phyloP scores from a whole-genome alignment of 129 eudicot species.

The Arctium minus region DNA sequence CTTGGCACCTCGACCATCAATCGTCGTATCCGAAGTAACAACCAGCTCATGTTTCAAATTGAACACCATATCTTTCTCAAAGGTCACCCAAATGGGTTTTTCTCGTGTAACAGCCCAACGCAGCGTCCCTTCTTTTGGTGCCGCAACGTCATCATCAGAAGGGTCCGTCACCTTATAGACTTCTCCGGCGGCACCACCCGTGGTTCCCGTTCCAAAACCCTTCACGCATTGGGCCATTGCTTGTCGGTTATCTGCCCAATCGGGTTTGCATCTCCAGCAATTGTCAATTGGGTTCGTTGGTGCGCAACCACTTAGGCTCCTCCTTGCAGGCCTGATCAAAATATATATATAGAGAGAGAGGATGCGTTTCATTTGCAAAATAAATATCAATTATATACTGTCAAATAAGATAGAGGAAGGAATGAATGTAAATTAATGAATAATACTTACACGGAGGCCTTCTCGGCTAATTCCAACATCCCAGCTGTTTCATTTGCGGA shows the following conservation, averaged over 20 bases:
- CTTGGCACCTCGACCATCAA: slow-evolving; percentile 32
- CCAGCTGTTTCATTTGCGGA: neutral
- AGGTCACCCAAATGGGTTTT: slow-evolving; percentile 29
- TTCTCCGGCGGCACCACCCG: slow-evolving; percentile 27
- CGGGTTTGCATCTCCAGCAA: slow-evolving; percentile 40
- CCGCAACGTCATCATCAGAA: slow-evolving; percentile 16
- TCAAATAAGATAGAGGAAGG: no score
- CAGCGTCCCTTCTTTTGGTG: slow-evolving; percentile 33
- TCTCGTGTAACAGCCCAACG: slow-evolving; percentile 19
- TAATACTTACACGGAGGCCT: neutral
- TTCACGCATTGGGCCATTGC: slow-evolving; percentile 22
- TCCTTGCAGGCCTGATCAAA: slow-evolving; percentile 19
- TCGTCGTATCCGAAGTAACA: slow-evolving; percentile 26
- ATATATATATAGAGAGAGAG: no score
- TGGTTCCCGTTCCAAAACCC: slow-evolving; percentile 29
- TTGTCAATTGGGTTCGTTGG: slow-evolving; percentile 31
- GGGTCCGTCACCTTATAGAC: slow-evolving; percentile 26
- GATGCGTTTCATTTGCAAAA: no score
- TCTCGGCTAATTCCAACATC: neutral
- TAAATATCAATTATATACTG: no score
- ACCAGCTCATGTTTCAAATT: slow-evolving; percentile 21
- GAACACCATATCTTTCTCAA: slow-evolving; percentile 23
- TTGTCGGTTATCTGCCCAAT: slow-evolving; percentile 32
- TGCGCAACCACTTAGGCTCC: slow-evolving; percentile 15
- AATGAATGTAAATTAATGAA: no score